A percentile compares a stretch with the other conserved stretches of the same genome.
Conservation (phyloP, 345 rosid genomes). For the Aquilaria yunnanensis region DNA sequence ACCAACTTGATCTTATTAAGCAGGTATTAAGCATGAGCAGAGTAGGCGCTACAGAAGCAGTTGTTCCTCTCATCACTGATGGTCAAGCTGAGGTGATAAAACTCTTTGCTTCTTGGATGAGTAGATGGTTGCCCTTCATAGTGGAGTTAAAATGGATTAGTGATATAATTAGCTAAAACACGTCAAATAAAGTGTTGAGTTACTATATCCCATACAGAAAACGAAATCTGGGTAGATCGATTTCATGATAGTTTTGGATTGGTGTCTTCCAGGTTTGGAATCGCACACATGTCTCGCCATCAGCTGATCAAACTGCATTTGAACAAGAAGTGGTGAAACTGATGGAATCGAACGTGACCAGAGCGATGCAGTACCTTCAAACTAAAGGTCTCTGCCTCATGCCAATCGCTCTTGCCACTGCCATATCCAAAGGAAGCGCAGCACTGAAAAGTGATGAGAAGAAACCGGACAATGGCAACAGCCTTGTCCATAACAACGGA, state of each 20-base stretch:
- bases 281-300: slow-evolving; percentile 14
- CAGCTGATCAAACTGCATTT: slow-evolving; percentile 31
- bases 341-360: slow-evolving; percentile 49
- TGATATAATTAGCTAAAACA: no score
- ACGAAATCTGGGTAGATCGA: no score
- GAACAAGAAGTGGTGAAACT: slow-evolving; percentile 53
- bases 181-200: no score
- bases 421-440: slow-evolving; percentile 31
- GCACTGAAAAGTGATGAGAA: slow-evolving; percentile 21
- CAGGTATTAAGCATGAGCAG: slow-evolving; percentile 56
- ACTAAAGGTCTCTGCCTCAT: slow-evolving; percentile 54
- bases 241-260: no score
- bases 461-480: slow-evolving; percentile 6
- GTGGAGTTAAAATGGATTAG: no score
- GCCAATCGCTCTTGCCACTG: slow-evolving; percentile 48
- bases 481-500: background rate
- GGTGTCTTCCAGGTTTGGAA: no score
- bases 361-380: slow-evolving; percentile 53
- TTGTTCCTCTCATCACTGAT: slow-evolving; percentile 40
- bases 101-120: no score
- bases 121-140: no score
- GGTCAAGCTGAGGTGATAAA: slow-evolving; percentile 30
- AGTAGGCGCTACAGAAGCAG: slow-evolving; percentile 45
- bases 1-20: background rate
- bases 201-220: no score